Evolutionary conservation across 2,329 filamentous ascomycete species (phyloP).

Genomic region (Venturia nashicola): DNA sequence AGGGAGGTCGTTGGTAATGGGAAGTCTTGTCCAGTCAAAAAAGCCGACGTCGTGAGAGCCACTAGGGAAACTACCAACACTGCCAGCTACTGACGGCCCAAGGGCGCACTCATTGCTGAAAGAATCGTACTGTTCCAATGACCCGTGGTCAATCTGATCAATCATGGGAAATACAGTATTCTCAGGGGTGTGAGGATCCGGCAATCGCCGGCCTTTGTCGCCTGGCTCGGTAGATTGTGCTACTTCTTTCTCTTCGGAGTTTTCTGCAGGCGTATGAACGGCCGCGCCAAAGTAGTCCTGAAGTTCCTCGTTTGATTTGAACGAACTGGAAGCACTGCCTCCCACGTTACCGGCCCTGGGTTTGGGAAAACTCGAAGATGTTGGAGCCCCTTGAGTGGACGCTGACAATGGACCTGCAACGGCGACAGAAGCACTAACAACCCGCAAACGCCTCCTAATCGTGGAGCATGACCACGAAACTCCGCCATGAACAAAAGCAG

Average conservation of each 20-base stretch:
- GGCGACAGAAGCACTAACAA: slow-evolving; percentile 42
- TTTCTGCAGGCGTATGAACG: not conserved
- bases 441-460: slow-evolving; percentile 53
- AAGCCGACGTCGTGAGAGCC: slow-evolving; percentile 33
- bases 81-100: slow-evolving; percentile 25
- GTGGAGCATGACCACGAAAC: slow-evolving; percentile 61
- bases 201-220: not conserved
- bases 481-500: slow-evolving; percentile 48
- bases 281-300: slow-evolving; percentile 8
- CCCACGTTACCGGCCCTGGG: not conserved
- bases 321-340: not conserved
- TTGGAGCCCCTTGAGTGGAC: slow-evolving; percentile 11
- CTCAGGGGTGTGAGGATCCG: not conserved
- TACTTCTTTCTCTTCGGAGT: not conserved
- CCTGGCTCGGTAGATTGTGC: not conserved
- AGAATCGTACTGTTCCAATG: slow-evolving; percentile 17
- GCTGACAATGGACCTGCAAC: not conserved
- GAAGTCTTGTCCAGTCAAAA: slow-evolving; percentile 73
- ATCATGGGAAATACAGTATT: not conserved
- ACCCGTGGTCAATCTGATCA: slow-evolving; percentile 13
- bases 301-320: not conserved
- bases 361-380: not conserved
- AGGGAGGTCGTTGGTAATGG: slow-evolving; percentile 49
- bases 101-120: slow-evolving; percentile 30
- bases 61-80: slow-evolving; percentile 27